A percentile compares a stretch with the other conserved stretches of the same genome.
Evolutionary conservation across 495 filamentous ascomycete genomes (phyloP).

Genomic region (Apiosordaria backusii): DNA sequence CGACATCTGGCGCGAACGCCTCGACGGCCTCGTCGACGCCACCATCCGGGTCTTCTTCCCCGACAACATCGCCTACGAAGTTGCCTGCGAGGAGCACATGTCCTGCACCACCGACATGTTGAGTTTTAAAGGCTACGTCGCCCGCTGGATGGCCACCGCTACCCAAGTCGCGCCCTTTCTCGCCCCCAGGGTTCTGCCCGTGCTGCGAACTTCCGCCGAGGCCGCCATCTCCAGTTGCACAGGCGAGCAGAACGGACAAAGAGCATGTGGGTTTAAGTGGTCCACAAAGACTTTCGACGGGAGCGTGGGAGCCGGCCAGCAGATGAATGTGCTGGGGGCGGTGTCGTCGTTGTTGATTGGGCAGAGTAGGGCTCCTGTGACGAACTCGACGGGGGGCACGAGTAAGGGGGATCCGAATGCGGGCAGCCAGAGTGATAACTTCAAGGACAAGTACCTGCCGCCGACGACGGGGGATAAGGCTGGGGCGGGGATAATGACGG

Average conservation of each 20-base stretch:
- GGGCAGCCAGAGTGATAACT: conserved; percentile 38
- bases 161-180: conserved; percentile 71
- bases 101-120: conserved; percentile 72
- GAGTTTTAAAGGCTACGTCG: conserved; percentile 82
- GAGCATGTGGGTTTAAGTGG: conserved; percentile 71
- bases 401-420: conserved; percentile 62
- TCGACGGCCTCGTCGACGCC: conserved; percentile 57
- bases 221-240: conserved; percentile 70
- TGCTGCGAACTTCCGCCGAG: conserved; percentile 60
- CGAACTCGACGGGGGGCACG: conserved; percentile 58
- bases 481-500: conserved; percentile 63
- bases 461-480: conserved; percentile 60
- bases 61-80: conserved; percentile 54
- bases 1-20: conserved; percentile 56
- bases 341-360: conserved; percentile 53
- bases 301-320: conserved; percentile 58
- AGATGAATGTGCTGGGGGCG: conserved; percentile 65
- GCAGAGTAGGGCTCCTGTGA: conserved; percentile 47
- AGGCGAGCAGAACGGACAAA: conserved; percentile 49
- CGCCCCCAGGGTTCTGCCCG: conserved; percentile 56
- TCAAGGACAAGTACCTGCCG: conserved; percentile 18
- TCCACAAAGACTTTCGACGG: conserved; percentile 56
- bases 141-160: conserved; percentile 73
- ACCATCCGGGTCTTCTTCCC: conserved; percentile 59
- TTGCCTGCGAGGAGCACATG: conserved; percentile 61